Base-by-base conservation (phyloP, 2,329 filamentous ascomycete genomes). In the Stagonosporopsis vannaccii region DNA sequence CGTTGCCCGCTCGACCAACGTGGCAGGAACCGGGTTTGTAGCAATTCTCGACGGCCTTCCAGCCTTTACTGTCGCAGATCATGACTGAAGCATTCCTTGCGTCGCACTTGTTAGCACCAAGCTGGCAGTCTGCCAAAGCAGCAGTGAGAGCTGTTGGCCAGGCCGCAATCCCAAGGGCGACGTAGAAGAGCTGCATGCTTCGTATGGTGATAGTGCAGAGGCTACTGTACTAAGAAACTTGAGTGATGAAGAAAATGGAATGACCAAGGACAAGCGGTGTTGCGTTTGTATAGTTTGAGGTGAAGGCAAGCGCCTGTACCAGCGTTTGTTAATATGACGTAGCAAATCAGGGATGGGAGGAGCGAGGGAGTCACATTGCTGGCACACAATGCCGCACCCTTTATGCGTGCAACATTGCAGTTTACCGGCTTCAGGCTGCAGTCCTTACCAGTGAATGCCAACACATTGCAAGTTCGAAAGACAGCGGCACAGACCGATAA, bases 61-160 rank as follows among this genome's bases (percentile, higher is more conserved):
- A 58, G 20, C 44, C 39, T 2, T 40, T 25, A 25, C 15, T 15
- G 12, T 25, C 26, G 33, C 55, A 58, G 6, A 52, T 15, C 25
- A 58, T 35, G n/a, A 53, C 40, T 15, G 26, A 19, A 15, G 32
- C 6, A 17, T 41, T 28, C 11, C 7, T 28, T 2, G 28, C 30
- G 37, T 52, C 43, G 32, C 54, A 48, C 25, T 44, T 52, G 48
- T 57, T 57, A 22, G 30, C 22, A 19, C 39, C 42, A 12, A 52
- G 48, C 11, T 30, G 22, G 37, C 43, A 52, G 11, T 22, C n/a
- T 2, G 15, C 17, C 41, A 12, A 36, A 3, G 42, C 19, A 13
- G 42, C 33, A 12, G 28, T 9, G 6, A 26, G n/a, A 15, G 12
- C 20, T 41, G 41, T 35, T 12, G 15, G 15, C 19, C 26, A 26